Conservation (phyloP, 306 rosid genomes). For the Urtica urens region DNA sequence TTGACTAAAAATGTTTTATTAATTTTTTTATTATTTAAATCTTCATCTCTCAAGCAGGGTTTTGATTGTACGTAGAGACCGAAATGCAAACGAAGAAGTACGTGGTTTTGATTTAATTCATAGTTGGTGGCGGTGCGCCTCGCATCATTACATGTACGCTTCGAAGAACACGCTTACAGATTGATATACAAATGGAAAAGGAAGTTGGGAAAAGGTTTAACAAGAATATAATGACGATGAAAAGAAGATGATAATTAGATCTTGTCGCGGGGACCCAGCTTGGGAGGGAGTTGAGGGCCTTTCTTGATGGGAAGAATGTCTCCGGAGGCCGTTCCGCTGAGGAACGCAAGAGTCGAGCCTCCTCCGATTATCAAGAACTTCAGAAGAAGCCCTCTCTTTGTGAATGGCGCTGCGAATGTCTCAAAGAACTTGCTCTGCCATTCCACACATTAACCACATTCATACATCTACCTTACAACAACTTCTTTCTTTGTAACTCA, state of each 20-base stretch:
- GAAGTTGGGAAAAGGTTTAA: conserved; percentile 4
- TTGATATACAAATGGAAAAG: conserved; percentile 17
- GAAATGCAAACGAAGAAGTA: no score
- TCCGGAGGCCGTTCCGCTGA: conserved; percentile 66
- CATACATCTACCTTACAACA: background rate
- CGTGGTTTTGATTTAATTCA: no score
- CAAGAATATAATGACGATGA: background rate
- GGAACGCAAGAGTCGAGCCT: conserved; percentile 73
- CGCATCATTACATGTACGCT: conserved; percentile 15
- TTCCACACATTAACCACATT: background rate
- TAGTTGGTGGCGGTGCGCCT: no score
- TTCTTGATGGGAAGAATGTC: conserved; percentile 86
- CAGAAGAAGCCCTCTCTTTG: conserved; percentile 91
- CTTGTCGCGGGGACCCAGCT: conserved; percentile 92
- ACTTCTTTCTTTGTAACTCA: no score
- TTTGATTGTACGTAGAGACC: no score
- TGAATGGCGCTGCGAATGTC: conserved; percentile 96
- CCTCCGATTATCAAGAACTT: conserved; percentile 92
- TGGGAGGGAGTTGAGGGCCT: conserved; percentile 96
- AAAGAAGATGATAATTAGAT: conserved; percentile 24
- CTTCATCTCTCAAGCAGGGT: conserved; percentile 5
- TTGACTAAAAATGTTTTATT: conserved; percentile 10
- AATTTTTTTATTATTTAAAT: conserved; percentile 6
- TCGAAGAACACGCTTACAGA: conserved; percentile 35
- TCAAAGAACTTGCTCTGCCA: conserved; percentile 94